Evolutionary conservation across 2,329 filamentous ascomycete genomes (phyloP).

Genomic region (Ascochyta clinopodiicola): DNA sequence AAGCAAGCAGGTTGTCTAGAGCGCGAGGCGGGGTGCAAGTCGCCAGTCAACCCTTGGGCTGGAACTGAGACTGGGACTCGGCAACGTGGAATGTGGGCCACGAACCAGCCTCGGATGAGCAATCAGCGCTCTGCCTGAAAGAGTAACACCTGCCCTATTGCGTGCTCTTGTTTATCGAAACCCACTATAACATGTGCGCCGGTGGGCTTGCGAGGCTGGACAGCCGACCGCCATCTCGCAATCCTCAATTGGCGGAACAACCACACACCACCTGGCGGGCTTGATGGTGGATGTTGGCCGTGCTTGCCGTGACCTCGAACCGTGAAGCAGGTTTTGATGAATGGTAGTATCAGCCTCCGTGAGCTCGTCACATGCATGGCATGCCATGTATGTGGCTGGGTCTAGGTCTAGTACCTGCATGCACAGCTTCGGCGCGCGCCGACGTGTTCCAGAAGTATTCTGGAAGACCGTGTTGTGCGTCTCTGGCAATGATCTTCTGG

Average conservation of each 20-base stretch:
- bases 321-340: background rate
- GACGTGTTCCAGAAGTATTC: background rate
- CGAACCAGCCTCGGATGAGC: constrained; percentile 12
- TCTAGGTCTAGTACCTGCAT: constrained; percentile 14
- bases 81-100: constrained; percentile 16
- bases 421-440: background rate
- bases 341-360: too few relatives aligned
- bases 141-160: constrained; percentile 7
- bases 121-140: constrained; percentile 13
- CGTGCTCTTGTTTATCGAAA: constrained; percentile 4
- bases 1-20: background rate
- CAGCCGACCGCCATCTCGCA: background rate
- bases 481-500: background rate
- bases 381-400: background rate
- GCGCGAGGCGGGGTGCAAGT: background rate
- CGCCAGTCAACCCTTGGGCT: background rate
- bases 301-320: background rate
- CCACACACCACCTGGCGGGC: constrained; percentile 1
- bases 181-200: constrained; percentile 14
- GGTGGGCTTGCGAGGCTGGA: constrained; percentile 9
- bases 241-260: background rate
- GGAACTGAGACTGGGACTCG: constrained; percentile 5
- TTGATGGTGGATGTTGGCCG: background rate
- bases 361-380: background rate
- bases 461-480: background rate